A percentile compares a stretch with the other conserved stretches of the same genome.
phyloP scores from a whole-genome alignment of 163 green algal species.

The Volvox carteri region DNA sequence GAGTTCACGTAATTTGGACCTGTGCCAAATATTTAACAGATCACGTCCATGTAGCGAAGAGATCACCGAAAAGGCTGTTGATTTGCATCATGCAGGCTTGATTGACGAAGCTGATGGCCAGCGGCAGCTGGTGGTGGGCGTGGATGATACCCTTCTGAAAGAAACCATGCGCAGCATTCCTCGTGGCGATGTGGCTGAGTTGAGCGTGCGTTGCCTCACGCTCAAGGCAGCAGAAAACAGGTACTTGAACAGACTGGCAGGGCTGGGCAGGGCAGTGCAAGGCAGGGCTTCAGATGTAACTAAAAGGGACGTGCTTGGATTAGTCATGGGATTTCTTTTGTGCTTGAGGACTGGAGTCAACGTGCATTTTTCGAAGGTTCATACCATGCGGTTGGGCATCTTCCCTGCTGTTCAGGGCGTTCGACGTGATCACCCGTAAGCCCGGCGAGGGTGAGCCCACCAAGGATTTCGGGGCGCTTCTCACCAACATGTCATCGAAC shows the following conservation, averaged over 20 bases:
- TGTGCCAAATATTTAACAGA: no score
- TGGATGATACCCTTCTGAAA: slow-evolving; percentile 88
- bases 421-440: slow-evolving; percentile 36
- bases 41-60: no score
- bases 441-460: slow-evolving; percentile 63
- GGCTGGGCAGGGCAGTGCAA: no score
- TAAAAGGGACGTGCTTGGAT: no score
- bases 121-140: slow-evolving; percentile 85
- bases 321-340: no score
- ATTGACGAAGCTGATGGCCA: slow-evolving; percentile 82
- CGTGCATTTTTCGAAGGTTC: no score
- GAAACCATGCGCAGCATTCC: slow-evolving; percentile 74
- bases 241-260: no score
- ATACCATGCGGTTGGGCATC: neutral
- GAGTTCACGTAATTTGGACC: no score
- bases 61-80: no score
- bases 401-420: slow-evolving; percentile 19
- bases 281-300: no score
- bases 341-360: no score
- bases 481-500: slow-evolving; percentile 57
- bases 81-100: no score
- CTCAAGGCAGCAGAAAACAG: slow-evolving; percentile 66
- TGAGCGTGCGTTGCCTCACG: slow-evolving; percentile 68
- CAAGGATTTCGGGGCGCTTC: slow-evolving; percentile 63
- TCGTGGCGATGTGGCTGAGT: slow-evolving; percentile 90